Percentiles rank a stretch among this genome's conserved stretches.
Evolutionary conservation across 1,284 basidiomycete species (phyloP).

Genomic region (Fomitopsis palustris): DNA sequence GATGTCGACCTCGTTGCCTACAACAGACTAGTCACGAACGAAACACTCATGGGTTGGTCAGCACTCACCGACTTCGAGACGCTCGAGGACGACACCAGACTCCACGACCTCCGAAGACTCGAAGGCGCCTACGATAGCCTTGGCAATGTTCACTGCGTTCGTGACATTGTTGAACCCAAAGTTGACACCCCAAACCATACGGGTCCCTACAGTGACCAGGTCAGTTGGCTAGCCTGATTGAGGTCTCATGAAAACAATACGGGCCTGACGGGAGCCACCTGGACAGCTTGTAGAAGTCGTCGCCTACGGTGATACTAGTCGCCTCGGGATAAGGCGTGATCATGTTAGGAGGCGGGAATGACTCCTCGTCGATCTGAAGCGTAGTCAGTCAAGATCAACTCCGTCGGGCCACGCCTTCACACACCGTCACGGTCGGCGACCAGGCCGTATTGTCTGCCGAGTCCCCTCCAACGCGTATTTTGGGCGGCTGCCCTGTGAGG

Average conservation of each 20-base stretch:
- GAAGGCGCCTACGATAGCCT: constrained; percentile 53
- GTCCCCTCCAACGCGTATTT: constrained; percentile 60
- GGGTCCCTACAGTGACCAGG: constrained; percentile 33
- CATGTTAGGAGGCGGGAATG: constrained; percentile 44
- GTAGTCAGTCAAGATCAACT: not conserved
- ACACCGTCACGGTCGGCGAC: constrained; percentile 40
- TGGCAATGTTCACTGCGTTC: constrained; percentile 51
- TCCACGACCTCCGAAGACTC: constrained; percentile 34
- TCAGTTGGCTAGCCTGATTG: not conserved
- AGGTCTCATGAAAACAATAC: not conserved
- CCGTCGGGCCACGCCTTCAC: constrained; percentile 6
- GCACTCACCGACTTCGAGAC: constrained; percentile 16
- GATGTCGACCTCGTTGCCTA: constrained; percentile 60
- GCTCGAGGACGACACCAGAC: constrained; percentile 36
- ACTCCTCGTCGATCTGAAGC: constrained; percentile 9
- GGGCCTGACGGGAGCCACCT: constrained; percentile 43
- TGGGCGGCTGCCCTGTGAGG: constrained; percentile 51
- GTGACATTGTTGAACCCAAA: constrained; percentile 53
- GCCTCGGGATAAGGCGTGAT: constrained; percentile 63
- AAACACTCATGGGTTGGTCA: not conserved
- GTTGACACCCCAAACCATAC: constrained; percentile 66
- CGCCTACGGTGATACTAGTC: constrained; percentile 49
- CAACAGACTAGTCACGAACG: not conserved
- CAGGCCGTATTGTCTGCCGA: constrained; percentile 62
- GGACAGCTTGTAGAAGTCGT: constrained; percentile 51